Percentiles rank a stretch among this genome's conserved stretches.
These are phyloP conservation scores for Yamadazyma sp. DNA, from an alignment of 805 yeast species.

Conservation along the genomic window DNA sequence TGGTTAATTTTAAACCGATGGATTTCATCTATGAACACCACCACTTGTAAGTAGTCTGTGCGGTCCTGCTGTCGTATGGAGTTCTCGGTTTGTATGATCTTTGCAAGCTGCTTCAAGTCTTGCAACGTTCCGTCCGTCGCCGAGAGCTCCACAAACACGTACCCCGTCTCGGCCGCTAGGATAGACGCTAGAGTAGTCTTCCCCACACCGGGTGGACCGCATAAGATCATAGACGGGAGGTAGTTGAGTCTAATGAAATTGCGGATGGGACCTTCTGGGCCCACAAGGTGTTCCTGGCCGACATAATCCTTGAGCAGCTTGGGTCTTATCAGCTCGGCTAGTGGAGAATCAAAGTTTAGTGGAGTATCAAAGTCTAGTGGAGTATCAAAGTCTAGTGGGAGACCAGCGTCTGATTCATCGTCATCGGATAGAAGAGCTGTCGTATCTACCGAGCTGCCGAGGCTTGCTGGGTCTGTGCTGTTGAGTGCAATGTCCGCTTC, in stretches of 20 bases:
- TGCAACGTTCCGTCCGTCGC: conserved; percentile 73
- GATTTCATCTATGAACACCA: conserved; percentile 88
- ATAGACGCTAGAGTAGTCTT: conserved; percentile 82
- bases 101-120: conserved; percentile 64
- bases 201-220: conserved; percentile 98
- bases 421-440: too few relatives aligned
- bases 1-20: conserved; percentile 85
- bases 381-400: not conserved
- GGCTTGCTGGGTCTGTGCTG: too few relatives aligned
- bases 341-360: conserved; percentile 1
- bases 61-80: conserved; percentile 46
- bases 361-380: not conserved
- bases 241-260: conserved; percentile 63
- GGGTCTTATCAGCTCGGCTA: conserved; percentile 62
- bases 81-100: conserved; percentile 46
- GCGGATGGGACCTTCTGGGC: conserved; percentile 60
- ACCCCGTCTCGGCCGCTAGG: conserved; percentile 52
- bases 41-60: conserved; percentile 23
- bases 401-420: too few relatives aligned
- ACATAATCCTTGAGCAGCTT: conserved; percentile 62
- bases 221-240: conserved; percentile 81
- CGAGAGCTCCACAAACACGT: conserved; percentile 74
- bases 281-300: conserved; percentile 82
- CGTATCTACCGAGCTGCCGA: too few relatives aligned
- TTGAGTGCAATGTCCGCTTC: too few relatives aligned